These are phyloP conservation scores for Smittium culicis DNA, from an alignment of 371 early-diverging fungal genomes.

Conservation along the genomic window DNA sequence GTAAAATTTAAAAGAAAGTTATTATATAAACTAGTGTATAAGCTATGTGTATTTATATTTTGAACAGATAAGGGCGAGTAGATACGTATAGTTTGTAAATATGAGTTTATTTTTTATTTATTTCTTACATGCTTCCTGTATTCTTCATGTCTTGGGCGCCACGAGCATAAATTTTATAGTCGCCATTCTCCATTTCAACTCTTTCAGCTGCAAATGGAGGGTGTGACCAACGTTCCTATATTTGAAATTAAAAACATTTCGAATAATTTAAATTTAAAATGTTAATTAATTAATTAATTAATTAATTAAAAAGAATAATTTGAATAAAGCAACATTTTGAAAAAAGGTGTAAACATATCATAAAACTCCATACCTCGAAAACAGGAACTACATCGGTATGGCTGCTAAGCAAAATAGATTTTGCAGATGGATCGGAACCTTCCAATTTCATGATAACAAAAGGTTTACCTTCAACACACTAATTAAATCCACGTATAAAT, in stretches of 20 bases:
- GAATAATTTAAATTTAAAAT: background rate
- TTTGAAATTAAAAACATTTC: background rate
- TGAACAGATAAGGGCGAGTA: background rate
- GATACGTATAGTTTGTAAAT: no score
- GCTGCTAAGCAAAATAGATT: constrained; percentile 54
- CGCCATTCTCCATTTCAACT: constrained; percentile 30
- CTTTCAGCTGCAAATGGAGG: constrained; percentile 59
- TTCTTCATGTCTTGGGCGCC: constrained; percentile 79
- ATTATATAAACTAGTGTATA: background rate
- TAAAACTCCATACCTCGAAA: constrained; percentile 25
- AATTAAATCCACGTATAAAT: background rate
- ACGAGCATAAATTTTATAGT: constrained; percentile 57
- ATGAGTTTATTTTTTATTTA: no score
- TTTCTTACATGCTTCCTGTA: constrained; percentile 39
- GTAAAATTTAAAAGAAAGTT: background rate
- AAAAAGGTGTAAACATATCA: background rate
- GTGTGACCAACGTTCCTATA: constrained; percentile 37
- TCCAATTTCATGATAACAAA: constrained; percentile 49
- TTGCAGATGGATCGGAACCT: constrained; percentile 38
- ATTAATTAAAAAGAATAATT: background rate
- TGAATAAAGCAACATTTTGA: background rate
- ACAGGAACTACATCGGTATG: constrained; percentile 81
- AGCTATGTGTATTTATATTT: no score
- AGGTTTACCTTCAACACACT: constrained; percentile 46
- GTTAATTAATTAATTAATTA: background rate